A percentile compares a stretch with the other conserved stretches of the same genome.
Evolutionary conservation across 2,329 filamentous ascomycete species (phyloP).

Genomic region (Fusarium nodosum): DNA sequence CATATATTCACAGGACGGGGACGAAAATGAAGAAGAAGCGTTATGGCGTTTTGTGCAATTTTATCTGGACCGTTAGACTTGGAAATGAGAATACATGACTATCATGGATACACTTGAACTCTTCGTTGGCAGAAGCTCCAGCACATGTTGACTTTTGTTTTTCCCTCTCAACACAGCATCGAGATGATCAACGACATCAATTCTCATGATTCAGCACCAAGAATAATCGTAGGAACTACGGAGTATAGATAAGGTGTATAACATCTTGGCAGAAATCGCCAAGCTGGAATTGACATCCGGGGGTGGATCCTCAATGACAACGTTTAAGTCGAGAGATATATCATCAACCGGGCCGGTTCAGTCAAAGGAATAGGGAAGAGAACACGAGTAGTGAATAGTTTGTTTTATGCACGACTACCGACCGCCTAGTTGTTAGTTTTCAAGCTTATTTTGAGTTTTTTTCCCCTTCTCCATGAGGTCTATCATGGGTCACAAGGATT

Average conservation of each 20-base stretch:
- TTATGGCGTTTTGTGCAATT: slow-evolving; percentile 5
- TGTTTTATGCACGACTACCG: slow-evolving; percentile 19
- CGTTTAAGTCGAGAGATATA: slow-evolving; percentile 13
- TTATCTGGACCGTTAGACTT: neutral
- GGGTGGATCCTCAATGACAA: slow-evolving; percentile 20
- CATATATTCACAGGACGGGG: slow-evolving; percentile 4
- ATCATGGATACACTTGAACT: neutral
- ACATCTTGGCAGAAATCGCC: slow-evolving; percentile 32
- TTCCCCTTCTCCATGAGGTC: neutral
- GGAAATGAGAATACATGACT: neutral
- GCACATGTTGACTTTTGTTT: no score
- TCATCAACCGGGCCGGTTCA: slow-evolving; percentile 43
- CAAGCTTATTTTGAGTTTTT: slow-evolving; percentile 33
- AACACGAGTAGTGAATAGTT: slow-evolving; percentile 11
- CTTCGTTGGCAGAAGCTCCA: neutral
- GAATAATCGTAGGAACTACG: neutral
- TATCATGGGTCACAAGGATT: slow-evolving; percentile 33
- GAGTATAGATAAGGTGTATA: slow-evolving; percentile 4
- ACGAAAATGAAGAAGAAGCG: neutral
- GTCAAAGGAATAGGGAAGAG: slow-evolving; percentile 24
- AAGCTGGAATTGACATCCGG: slow-evolving; percentile 35
- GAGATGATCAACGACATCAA: neutral
- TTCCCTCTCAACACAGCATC: neutral
- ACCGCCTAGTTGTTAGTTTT: slow-evolving; percentile 18
- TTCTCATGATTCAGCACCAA: slow-evolving; percentile 13